Evolutionary conservation across 2,329 filamentous ascomycete species (phyloP), one percentile per base, ranked within the genome.

Genomic region (Aspergillus arachidicola): DNA sequence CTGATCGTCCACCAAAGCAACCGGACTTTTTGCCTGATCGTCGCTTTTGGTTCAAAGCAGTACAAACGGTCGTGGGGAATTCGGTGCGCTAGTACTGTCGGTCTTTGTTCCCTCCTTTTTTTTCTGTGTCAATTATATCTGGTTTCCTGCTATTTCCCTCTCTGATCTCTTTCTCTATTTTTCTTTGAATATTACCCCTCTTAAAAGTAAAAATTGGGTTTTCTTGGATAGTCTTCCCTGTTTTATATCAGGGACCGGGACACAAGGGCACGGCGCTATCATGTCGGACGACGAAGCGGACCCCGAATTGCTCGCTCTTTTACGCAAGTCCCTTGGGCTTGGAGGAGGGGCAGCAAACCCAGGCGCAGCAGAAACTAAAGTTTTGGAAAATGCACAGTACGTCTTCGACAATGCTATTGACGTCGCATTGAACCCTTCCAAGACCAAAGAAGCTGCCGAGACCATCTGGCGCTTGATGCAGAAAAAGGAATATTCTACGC

Each of bases 241-340:
- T 55, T 55, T 46, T 46, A 43, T 41, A 50, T 32, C 45, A 28
- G 19, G 19, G 19, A 30, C 50, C 11, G 30, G 41, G 21, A 53
- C 19, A 41, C 36, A 19, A 36, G 26, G 45, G 32, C 21, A 48
- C 36, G 28, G 51, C 32, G 38, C 56, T 65, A 81, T 56, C 70
- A 96, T 96, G 91, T 96, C 92, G 54, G 93, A 97, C 82, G 92
- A 96, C 78, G 94, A 97, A 78, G 89, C 90, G 55, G 94, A 97
- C 74, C 90, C 87, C 46, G 94, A 97, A 79, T 88, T 98, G 53
- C 84, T 97, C 23, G 93, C 89, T 69, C 89, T 97, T 23, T 86
- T 98, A 16, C 90, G 93, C 59, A 88, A 95, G 76, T 92, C 93
- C 66, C 84, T 96, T 23, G 86, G 86, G 51, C 79, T 90, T 59